These are phyloP conservation scores for Pichia kudriavzevii DNA, from an alignment of 1,139 yeast species.

Conservation along the genomic window DNA sequence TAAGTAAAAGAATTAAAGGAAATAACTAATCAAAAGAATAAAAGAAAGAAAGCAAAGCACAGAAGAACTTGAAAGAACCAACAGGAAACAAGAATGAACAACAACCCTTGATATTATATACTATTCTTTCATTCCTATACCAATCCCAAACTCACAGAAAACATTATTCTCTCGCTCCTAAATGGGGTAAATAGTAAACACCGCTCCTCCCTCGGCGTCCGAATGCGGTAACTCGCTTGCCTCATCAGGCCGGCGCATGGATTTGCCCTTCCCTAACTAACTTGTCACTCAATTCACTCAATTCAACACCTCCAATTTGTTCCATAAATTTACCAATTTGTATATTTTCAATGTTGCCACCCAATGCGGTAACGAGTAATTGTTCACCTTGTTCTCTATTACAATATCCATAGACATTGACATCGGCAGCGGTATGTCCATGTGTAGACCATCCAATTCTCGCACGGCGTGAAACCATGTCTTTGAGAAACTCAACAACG, in stretches of 20 bases:
- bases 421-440: conserved; percentile 88
- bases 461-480: conserved; percentile 61
- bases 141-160: conserved; percentile 1
- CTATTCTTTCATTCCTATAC: too few species aligned
- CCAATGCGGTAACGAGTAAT: conserved; percentile 41
- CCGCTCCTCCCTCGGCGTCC: too few species aligned
- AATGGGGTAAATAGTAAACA: too few species aligned
- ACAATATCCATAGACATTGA: conserved; percentile 69
- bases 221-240: too few species aligned
- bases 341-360: conserved; percentile 78
- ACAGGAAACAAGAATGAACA: too few species aligned
- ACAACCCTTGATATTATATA: too few species aligned
- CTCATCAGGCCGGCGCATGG: too few species aligned
- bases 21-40: too few species aligned
- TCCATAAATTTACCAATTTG: conserved; percentile 74
- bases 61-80: too few species aligned
- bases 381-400: conserved; percentile 39
- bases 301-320: conserved; percentile 45
- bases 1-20: background rate
- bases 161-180: too few species aligned
- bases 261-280: background rate
- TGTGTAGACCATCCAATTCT: conserved; percentile 85
- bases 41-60: too few species aligned
- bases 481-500: conserved; percentile 41
- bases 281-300: conserved; percentile 25